Percentiles rank a stretch among this genome's conserved stretches.
These are phyloP conservation scores for Tolypocladium ophioglossoides DNA, from an alignment of 2,329 filamentous ascomycete genomes.

Conservation along the genomic window DNA sequence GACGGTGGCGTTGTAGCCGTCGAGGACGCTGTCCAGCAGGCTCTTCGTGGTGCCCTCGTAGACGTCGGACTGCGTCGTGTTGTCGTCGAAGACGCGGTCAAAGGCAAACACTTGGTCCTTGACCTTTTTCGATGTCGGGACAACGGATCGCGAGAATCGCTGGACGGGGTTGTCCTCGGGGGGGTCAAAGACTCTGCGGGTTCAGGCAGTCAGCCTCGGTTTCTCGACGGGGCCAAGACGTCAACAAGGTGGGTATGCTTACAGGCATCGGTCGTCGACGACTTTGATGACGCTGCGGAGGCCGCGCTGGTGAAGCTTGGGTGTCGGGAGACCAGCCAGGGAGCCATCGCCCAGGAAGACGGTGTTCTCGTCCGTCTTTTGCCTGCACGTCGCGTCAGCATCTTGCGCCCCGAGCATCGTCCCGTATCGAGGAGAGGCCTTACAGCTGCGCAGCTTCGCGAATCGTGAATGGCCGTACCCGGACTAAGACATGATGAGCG, in stretches of 20 bases:
- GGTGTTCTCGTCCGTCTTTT: constrained; percentile 69
- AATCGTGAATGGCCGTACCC: constrained; percentile 67
- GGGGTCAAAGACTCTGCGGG: constrained; percentile 82
- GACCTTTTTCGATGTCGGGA: constrained; percentile 77
- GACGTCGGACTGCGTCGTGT: constrained; percentile 80
- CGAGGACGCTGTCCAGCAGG: constrained; percentile 88
- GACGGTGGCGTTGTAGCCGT: constrained; percentile 97
- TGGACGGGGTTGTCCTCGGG: constrained; percentile 91
- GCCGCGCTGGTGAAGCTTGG: constrained; percentile 77
- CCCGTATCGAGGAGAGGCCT: constrained; percentile 10
- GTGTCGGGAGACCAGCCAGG: constrained; percentile 73
- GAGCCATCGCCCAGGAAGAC: constrained; percentile 96
- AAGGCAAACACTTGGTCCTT: constrained; percentile 98
- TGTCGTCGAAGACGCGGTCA: constrained; percentile 94
- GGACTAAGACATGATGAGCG: constrained; percentile 37
- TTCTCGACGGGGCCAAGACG: background rate
- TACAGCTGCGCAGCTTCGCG: constrained; percentile 88
- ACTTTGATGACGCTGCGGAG: constrained; percentile 91
- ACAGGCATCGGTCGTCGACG: constrained; percentile 93
- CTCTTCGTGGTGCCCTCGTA: constrained; percentile 87
- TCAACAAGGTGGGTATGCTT: constrained; percentile 34
- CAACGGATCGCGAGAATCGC: constrained; percentile 71
- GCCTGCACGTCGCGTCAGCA: constrained; percentile 24
- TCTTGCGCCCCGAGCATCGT: background rate
- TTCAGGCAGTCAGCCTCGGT: constrained; percentile 8